Conservation (phyloP, 1,284 basidiomycete species). For the Ganoderma lucidum region DNA sequence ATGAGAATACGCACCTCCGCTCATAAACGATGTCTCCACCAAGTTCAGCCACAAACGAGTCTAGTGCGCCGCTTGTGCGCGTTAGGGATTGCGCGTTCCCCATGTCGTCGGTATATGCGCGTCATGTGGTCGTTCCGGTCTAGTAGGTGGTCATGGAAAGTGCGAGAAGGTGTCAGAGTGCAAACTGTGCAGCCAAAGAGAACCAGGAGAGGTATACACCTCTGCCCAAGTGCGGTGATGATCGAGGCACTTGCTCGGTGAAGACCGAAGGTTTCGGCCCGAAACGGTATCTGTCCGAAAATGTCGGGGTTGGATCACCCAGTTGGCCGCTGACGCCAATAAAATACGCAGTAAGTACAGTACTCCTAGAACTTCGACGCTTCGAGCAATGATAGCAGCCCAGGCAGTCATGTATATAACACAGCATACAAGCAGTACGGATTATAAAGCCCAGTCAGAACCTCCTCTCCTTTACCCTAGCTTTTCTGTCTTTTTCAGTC, state of each 20-base stretch:
- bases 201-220: no score
- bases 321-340: no score
- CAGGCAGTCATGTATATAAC: background rate
- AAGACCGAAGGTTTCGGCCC: background rate
- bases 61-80: constrained; percentile 79
- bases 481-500: no score
- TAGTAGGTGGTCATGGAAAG: background rate
- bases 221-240: background rate
- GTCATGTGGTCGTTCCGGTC: background rate
- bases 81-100: constrained; percentile 77
- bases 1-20: constrained; percentile 69
- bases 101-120: constrained; percentile 48
- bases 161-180: background rate
- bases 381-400: background rate
- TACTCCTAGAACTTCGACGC: background rate
- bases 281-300: background rate
- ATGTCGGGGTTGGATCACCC: constrained; percentile 1
- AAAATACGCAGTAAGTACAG: no score
- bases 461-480: no score
- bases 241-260: no score
- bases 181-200: background rate
- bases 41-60: constrained; percentile 90
- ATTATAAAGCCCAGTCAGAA: no score
- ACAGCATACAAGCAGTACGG: background rate
- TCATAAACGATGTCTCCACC: constrained; percentile 89